These are phyloP conservation scores for Agroathelia rolfsii DNA, from an alignment of 1,284 basidiomycete genomes.

Conservation along the genomic window DNA sequence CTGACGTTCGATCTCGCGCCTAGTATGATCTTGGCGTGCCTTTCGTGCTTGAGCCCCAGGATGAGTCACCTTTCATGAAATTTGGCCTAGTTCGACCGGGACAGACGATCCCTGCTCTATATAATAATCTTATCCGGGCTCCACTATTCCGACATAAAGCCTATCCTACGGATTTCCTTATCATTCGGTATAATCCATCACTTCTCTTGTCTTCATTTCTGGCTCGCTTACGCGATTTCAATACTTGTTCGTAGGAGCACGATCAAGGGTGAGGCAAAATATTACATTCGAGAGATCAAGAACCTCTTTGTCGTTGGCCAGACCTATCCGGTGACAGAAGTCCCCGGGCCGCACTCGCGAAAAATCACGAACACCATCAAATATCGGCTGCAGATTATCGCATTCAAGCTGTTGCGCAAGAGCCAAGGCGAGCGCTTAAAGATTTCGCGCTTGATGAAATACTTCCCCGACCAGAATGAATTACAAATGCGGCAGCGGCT, in stretches of 20 bases:
- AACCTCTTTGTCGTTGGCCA: slow-evolving; percentile 93
- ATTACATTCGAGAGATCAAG: slow-evolving; percentile 90
- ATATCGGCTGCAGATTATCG: slow-evolving; percentile 87
- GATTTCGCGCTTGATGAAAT: slow-evolving; percentile 89
- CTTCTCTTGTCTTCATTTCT: slow-evolving; percentile 12
- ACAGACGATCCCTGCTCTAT: slow-evolving; percentile 86
- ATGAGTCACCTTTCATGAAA: slow-evolving; percentile 97
- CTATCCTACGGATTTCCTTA: slow-evolving; percentile 85
- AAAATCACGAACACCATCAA: slow-evolving; percentile 98
- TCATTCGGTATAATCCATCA: slow-evolving; percentile 83
- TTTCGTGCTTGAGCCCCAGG: slow-evolving; percentile 91
- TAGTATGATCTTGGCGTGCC: slow-evolving; percentile 90
- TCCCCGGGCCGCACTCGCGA: slow-evolving; percentile 94
- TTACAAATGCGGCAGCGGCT: slow-evolving; percentile 95
- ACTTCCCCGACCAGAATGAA: slow-evolving; percentile 98
- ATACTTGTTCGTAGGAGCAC: slow-evolving; percentile 57
- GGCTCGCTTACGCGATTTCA: slow-evolving; percentile 9
- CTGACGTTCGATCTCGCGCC: slow-evolving; percentile 8
- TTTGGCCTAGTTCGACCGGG: slow-evolving; percentile 92
- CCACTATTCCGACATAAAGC: slow-evolving; percentile 91
- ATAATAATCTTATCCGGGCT: slow-evolving; percentile 93
- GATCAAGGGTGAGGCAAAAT: slow-evolving; percentile 81
- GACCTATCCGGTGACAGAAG: slow-evolving; percentile 89
- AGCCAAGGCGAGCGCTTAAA: slow-evolving; percentile 85
- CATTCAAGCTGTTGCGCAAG: slow-evolving; percentile 87